Evolutionary conservation across 176 grass and related monocot species (phyloP).

Genomic region (Areca catechu): DNA sequence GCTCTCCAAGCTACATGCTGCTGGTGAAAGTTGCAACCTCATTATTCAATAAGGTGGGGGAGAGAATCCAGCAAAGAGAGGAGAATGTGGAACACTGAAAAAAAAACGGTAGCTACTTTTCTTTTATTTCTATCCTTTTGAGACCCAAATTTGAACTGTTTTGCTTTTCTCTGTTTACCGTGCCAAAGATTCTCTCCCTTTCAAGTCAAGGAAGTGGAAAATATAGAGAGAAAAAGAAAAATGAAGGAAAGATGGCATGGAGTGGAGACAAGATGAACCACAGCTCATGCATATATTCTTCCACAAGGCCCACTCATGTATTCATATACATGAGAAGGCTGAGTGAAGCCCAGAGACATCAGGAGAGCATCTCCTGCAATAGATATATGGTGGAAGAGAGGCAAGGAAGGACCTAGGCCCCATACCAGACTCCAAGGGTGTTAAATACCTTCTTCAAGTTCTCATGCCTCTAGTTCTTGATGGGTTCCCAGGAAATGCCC

Average conservation of each 20-base stretch:
- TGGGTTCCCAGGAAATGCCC: too few species aligned
- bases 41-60: slow-evolving; percentile 37
- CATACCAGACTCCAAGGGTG: not conserved
- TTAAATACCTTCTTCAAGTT: too few species aligned
- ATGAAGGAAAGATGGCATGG: slow-evolving; percentile 23
- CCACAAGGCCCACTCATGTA: slow-evolving; percentile 19
- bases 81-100: slow-evolving; percentile 19
- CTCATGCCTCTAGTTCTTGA: too few species aligned
- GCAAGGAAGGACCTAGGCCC: not conserved
- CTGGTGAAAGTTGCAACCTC: too few species aligned
- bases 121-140: slow-evolving; percentile 62
- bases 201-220: slow-evolving; percentile 92
- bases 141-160: slow-evolving; percentile 60
- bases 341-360: slow-evolving; percentile 18
- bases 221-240: slow-evolving; percentile 35
- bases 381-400: not conserved
- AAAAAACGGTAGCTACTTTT: slow-evolving; percentile 18
- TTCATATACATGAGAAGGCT: slow-evolving; percentile 1
- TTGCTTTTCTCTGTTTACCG: slow-evolving; percentile 51
- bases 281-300: slow-evolving; percentile 55
- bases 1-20: slow-evolving; percentile 12
- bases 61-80: slow-evolving; percentile 57
- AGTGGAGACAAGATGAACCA: slow-evolving; percentile 28
- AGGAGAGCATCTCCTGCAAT: slow-evolving; percentile 4
- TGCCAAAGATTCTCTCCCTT: slow-evolving; percentile 84